Percentiles rank a stretch among this genome's conserved stretches.
Conservation (phyloP, 106 monocot genomes). For the Dendrobium chrysotoxum region DNA sequence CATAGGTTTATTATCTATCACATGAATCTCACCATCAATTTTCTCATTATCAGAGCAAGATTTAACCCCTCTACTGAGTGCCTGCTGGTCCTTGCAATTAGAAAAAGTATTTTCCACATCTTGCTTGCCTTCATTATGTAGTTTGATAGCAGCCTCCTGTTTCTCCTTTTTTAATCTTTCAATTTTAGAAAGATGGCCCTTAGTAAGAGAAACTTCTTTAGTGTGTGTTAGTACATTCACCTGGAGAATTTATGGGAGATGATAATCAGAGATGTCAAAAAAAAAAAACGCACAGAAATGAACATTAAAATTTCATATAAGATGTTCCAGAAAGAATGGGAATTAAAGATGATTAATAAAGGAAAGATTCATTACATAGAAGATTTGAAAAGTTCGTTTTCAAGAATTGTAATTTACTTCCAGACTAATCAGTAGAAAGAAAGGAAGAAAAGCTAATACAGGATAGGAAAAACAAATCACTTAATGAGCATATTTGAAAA, state of each 20-base stretch:
- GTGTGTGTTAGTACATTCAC: constrained; percentile 46
- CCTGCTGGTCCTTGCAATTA: neutral
- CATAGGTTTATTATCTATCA: neutral
- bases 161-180: constrained; percentile 15
- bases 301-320: neutral
- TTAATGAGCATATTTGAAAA: neutral
- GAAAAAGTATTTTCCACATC: too few relatives aligned
- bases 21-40: neutral
- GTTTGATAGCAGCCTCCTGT: constrained; percentile 4
- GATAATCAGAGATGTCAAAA: neutral
- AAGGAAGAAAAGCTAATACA: neutral
- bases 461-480: neutral
- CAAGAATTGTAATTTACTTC: neutral
- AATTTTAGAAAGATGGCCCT: constrained; percentile 7
- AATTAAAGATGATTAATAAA: neutral
- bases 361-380: neutral
- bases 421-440: neutral
- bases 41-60: neutral
- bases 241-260: constrained; percentile 13
- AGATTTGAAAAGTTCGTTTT: neutral
- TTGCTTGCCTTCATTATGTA: too few relatives aligned
- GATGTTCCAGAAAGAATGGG: neutral
- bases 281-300: neutral
- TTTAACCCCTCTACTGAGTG: neutral
- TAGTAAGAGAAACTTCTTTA: constrained; percentile 15